Evolutionary conservation across 2,329 filamentous ascomycete genomes (phyloP), one percentile per base, ranked within the genome.

Genomic region (Pezicula carpinea): DNA sequence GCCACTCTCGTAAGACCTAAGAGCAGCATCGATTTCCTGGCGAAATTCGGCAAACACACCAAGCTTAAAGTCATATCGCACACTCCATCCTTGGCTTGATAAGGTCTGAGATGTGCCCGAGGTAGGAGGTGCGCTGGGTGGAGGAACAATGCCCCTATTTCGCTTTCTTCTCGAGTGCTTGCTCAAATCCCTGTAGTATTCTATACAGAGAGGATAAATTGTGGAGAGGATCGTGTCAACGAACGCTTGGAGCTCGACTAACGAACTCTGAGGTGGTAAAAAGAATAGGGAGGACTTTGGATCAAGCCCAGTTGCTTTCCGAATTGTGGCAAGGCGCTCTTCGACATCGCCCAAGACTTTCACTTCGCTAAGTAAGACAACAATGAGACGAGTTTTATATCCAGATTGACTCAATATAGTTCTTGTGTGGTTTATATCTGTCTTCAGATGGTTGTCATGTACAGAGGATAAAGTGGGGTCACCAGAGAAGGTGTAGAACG

Each of bases 181-280:
- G n/a, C 89, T 90, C 11, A 97, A 75, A 58, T 99, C 92, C 39
- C 91, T 79, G 65, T 97, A 97, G 66, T 96, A 96, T 59, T 99
- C 93, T 39, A 92, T 72, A 17, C 88, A 82, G 17, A 83, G 74
- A 1, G 83, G 80, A 50, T 92, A 89, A 38, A 96, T 66, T 1
- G 84, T 78, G 2, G 80, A 73, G 39, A 96, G 73, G 34, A 95
- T 79, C 43, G 79, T 85, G 46, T 85, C 81, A 1, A 86, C 82
- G 54, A 92, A 89, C 6, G 82, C 80, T 50, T 82, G 77, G 18
- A 95, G 69, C 60, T 95, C 89, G 1, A 79, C 75, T 3, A 76
- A 70, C 4, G 88, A 85, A 6, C 84, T 82, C 56, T 85, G 81
- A 0, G 87, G 82, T 2, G 89, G 85, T 13, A 96, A 75, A 58